Percentiles rank a stretch among this genome's conserved stretches.
phyloP scores from a whole-genome alignment of 768 basidiomycete genomes.

The Lactarius psammicola region DNA sequence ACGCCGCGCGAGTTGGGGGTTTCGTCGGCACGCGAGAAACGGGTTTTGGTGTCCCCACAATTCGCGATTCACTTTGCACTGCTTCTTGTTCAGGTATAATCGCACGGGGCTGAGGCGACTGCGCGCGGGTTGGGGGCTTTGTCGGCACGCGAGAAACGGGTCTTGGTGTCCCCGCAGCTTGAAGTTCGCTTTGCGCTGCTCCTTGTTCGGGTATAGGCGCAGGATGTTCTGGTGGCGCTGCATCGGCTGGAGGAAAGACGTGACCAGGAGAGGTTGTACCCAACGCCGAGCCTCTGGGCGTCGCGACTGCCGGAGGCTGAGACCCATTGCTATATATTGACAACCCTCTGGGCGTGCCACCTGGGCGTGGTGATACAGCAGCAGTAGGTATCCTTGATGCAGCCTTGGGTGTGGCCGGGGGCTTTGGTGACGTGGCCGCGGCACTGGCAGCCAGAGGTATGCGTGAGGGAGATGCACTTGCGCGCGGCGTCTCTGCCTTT shows the following conservation, averaged over 20 bases:
- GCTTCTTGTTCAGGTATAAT: not conserved
- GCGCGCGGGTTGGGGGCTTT: slow-evolving; percentile 13
- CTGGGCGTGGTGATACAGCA: slow-evolving; percentile 12
- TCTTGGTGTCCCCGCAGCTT: slow-evolving; percentile 6
- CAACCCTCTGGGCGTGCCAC: slow-evolving; percentile 24
- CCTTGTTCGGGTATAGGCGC: not conserved
- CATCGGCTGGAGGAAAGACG: slow-evolving; percentile 1
- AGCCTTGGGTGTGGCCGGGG: slow-evolving; percentile 14
- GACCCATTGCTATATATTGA: slow-evolving; percentile 22
- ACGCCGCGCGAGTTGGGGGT: slow-evolving; percentile 13
- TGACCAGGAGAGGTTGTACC: slow-evolving; percentile 5
- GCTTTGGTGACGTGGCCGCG: slow-evolving; percentile 8
- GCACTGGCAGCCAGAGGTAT: slow-evolving; percentile 6
- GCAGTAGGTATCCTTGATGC: slow-evolving; percentile 17
- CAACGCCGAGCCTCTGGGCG: slow-evolving; percentile 10
- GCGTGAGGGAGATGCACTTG: slow-evolving; percentile 18
- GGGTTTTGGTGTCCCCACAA: slow-evolving; percentile 5
- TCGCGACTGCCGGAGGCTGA: slow-evolving; percentile 16
- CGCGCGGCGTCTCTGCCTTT: slow-evolving; percentile 27
- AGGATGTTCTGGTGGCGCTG: slow-evolving; percentile 5
- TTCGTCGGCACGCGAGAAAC: slow-evolving; percentile 15
- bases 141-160: slow-evolving; percentile 10
- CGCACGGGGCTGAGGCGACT: slow-evolving; percentile 11
- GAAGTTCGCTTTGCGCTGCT: not conserved
- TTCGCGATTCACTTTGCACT: not conserved